Evolutionary conservation across 352 stramenopile genomes (phyloP).

Genomic region (Phytophthora sp.): DNA sequence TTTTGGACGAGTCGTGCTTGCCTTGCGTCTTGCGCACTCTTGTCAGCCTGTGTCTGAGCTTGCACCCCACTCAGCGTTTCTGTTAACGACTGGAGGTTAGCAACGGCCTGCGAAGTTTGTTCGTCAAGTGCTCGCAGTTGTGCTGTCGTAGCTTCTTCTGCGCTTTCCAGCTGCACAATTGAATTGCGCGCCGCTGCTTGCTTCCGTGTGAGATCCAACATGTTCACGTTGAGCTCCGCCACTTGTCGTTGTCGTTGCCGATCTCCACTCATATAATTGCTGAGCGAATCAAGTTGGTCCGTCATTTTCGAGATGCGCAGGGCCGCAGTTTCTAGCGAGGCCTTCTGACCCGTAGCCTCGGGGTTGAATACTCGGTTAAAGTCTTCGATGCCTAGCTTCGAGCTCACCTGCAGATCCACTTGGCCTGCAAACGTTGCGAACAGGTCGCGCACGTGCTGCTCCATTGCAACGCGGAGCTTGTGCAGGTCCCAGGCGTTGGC

Average conservation of each 20-base stretch:
- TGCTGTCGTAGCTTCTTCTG: conserved; percentile 30
- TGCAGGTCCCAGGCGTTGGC: conserved; percentile 55
- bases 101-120: conserved; percentile 25
- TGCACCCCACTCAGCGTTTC: conserved; percentile 26
- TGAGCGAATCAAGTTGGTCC: conserved; percentile 49
- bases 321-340: conserved; percentile 52
- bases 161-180: conserved; percentile 49
- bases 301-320: conserved; percentile 57
- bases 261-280: conserved; percentile 54
- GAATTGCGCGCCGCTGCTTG: conserved; percentile 49
- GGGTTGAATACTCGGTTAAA: conserved; percentile 74
- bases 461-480: conserved; percentile 54
- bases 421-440: conserved; percentile 62
- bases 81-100: conserved; percentile 21
- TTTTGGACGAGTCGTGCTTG: conserved; percentile 22
- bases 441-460: conserved; percentile 66
- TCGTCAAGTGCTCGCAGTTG: conserved; percentile 30
- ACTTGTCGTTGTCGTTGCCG: conserved; percentile 53
- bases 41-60: conserved; percentile 22
- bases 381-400: conserved; percentile 66
- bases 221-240: conserved; percentile 47
- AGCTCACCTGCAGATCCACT: conserved; percentile 54
- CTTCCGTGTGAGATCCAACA: conserved; percentile 59
- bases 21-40: conserved; percentile 21
- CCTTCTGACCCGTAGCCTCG: conserved; percentile 52